Base-by-base conservation (phyloP, 177 flowering plant genomes). In the Vitis hybrid region DNA sequence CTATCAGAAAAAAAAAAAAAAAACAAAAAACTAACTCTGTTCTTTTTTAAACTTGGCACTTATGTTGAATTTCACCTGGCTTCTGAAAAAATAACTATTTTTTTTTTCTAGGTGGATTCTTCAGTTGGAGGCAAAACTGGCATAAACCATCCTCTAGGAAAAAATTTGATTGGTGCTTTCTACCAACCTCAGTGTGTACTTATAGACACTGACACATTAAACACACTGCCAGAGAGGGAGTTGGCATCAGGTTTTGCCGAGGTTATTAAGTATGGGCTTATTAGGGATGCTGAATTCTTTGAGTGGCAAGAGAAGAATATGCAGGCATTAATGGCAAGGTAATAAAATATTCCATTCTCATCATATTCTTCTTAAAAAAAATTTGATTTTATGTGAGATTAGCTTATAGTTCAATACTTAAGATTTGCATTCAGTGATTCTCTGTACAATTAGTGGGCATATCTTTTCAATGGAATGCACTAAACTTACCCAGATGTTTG, bases 71-170 rank as follows among this genome's bases (percentile, higher is more conserved):
- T 35, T 35, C 46, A 35, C 3, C 27, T 35, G 46, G 46, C 46
- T 35, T 6, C 7, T 4, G 46, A 6, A 35, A 35, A 35, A 35
- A 6, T 35, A 6, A 35, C 46, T 1, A 56, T 63, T 15, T 56
- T 56, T 40, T 40, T 55, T 65, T 48, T 13, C 30, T 78, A 92
- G 99, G 99, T 96, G 65, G 99, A 96, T 81, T 96, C 99, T 73
- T 96, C 99, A 17, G 98, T 96, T 81, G 99, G 99, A 48, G 99
- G 99, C 1, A 96, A 96, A 81, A 96, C 99, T 55, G 99, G 97
- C 63, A 92, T 96, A 74, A 96, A 96, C 77, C 98, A 93, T 71
- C 86, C 73, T 0, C 89, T 93, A 57, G 99, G 99, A 70, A 96
- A 96, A 79, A 96, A 96, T 78, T 73, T 96, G 84, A 91, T 96